Evolutionary conservation across 305 asterid genomes (phyloP).

Genomic region (Fraxinus sp.): DNA sequence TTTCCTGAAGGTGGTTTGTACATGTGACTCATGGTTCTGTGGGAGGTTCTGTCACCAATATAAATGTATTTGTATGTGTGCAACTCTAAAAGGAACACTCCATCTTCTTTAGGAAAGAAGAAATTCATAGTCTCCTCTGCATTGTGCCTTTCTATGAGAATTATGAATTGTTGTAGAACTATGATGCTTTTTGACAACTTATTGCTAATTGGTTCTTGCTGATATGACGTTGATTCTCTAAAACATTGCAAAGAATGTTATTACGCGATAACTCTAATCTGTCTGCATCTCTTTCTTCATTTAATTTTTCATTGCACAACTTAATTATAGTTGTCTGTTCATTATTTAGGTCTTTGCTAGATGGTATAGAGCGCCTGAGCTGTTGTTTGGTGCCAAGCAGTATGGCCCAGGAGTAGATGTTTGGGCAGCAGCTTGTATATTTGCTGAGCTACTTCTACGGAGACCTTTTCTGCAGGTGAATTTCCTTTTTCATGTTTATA

Average conservation of each 20-base stretch:
- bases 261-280: background rate
- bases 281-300: background rate
- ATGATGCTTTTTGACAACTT: background rate
- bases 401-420: slow-evolving; percentile 97
- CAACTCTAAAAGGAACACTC: background rate
- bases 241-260: background rate
- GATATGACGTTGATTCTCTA: background rate
- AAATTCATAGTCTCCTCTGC: background rate
- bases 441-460: slow-evolving; percentile 91
- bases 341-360: slow-evolving; percentile 80
- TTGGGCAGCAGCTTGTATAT: slow-evolving; percentile 99
- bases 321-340: background rate
- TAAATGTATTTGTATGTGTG: background rate
- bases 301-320: background rate
- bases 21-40: background rate
- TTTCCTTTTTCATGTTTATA: slow-evolving; percentile 20
- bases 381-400: slow-evolving; percentile 95
- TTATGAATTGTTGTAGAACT: background rate
- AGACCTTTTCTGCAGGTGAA: slow-evolving; percentile 91
- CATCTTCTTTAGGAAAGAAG: background rate
- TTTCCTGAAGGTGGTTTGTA: background rate
- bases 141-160: background rate
- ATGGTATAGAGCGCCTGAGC: slow-evolving; percentile 99
- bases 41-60: background rate
- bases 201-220: background rate